Base-by-base conservation (phyloP, 805 yeast genomes). In the Sugiyamaella smithiae region DNA sequence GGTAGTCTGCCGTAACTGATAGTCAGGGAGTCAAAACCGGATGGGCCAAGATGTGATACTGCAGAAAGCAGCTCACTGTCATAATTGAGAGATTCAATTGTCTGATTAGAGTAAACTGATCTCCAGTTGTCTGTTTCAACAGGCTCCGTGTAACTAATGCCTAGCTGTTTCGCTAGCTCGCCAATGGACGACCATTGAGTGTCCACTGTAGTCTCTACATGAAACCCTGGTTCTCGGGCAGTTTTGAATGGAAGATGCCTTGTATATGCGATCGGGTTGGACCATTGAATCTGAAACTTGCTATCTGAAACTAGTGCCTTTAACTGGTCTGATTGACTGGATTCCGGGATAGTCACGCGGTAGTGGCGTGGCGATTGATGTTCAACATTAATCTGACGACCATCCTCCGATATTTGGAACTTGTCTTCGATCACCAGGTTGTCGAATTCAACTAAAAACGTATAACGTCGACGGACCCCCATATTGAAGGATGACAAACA, bases 141-240 rank as follows among this genome's bases (percentile, higher is more conserved):
- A 4, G 53, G 41, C 5, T 35, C 38, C 16, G 37, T 23, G 11
- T 50, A 35, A 14, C 35, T 26, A 14, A 45, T 29, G 2, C 45
- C 33, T 28, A 25, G 40, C 9, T 11, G 28, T 4, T 35, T 32
- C 11, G 49, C 4, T 16, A 47, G 28, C 23, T n/a, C 12, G 9
- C 20, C 17, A 8, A 50, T 38, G 14, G 48, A 46, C 19, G 11
- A 14, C 54, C 49, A 44, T 6, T 56, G 53, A 2, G 52, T 49
- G 25, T 64, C 67, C 25, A 60, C 53, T 25, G 54, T 56, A 31
- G 63, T 53, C 52, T 64, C 62, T 36, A 62, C 46, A 33, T 58
- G 60, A 24, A 57, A 37, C 4, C 65, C 63, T 16, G 50, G 44
- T 46, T 67, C 65, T 11, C 45, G 37, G 1, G 56, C 56, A 3